Percentiles rank a stretch among this genome's conserved stretches.
Conservation (phyloP, 495 filamentous ascomycete genomes). For the Penicillium roqueforti region DNA sequence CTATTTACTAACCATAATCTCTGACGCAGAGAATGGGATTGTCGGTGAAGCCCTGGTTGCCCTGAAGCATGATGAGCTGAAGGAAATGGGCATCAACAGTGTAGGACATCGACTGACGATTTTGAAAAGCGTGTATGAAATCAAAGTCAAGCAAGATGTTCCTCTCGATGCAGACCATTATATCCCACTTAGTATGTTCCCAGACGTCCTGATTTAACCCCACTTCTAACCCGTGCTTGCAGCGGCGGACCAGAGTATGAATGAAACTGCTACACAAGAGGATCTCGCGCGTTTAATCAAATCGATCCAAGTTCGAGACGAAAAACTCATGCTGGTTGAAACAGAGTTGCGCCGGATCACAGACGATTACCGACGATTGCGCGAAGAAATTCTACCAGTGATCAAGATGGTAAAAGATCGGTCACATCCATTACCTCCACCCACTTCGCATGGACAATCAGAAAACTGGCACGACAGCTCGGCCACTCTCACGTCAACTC, state of each 20-base stretch:
- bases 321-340: conserved; percentile 76
- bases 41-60: conserved; percentile 87
- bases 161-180: conserved; percentile 91
- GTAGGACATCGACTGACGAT: conserved; percentile 94
- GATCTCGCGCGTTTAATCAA: conserved; percentile 86
- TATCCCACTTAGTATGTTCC: conserved; percentile 77
- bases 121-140: conserved; percentile 89
- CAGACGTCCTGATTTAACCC: background rate
- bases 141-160: conserved; percentile 87
- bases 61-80: conserved; percentile 86
- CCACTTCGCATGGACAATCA: conserved; percentile 30
- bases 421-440: conserved; percentile 75
- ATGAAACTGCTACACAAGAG: conserved; percentile 81
- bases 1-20: conserved; percentile 3
- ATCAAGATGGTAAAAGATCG: conserved; percentile 86
- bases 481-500: conserved; percentile 37
- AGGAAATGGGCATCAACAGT: conserved; percentile 87
- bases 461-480: conserved; percentile 36
- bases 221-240: conserved; percentile 7
- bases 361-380: conserved; percentile 77
- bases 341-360: conserved; percentile 73
- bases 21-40: conserved; percentile 75
- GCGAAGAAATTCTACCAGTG: conserved; percentile 87
- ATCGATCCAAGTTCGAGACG: conserved; percentile 79
- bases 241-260: conserved; percentile 88